Percentiles rank a stretch among this genome's conserved stretches.
Conservation (phyloP, 495 filamentous ascomycete species). For the Penicillium dipodomyicola region DNA sequence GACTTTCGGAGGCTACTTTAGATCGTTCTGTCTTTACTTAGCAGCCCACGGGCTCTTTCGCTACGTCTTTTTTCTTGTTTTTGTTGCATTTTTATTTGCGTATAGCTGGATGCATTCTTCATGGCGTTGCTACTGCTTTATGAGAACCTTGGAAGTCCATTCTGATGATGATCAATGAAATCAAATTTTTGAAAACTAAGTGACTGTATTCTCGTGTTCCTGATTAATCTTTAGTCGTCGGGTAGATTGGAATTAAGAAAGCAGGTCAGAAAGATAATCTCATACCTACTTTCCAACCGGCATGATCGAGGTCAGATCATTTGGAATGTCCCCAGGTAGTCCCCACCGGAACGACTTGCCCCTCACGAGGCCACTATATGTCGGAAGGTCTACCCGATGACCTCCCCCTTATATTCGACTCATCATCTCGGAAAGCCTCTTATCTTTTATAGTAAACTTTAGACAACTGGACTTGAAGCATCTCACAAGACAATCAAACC, state of each 20-base stretch:
- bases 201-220: not conserved
- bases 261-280: not conserved
- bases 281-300: not conserved
- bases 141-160: not conserved
- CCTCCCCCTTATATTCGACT: not conserved
- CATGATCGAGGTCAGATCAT: not conserved
- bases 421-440: not conserved
- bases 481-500: not conserved
- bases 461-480: too few relatives aligned
- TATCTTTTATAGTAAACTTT: not conserved
- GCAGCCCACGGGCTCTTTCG: slow-evolving; percentile 10
- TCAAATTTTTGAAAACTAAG: not conserved
- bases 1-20: slow-evolving; percentile 3
- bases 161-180: slow-evolving; percentile 19
- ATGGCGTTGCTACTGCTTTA: not conserved
- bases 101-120: slow-evolving; percentile 19
- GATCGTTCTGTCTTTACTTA: slow-evolving; percentile 8
- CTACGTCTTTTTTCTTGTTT: not conserved
- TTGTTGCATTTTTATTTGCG: slow-evolving; percentile 18
- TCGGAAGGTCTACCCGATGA: slow-evolving; percentile 11
- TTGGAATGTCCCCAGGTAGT: not conserved
- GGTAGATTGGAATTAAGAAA: too few relatives aligned
- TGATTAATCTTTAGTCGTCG: too few relatives aligned
- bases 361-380: not conserved
- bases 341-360: slow-evolving; percentile 8